Conservation (phyloP, 495 filamentous ascomycete genomes). For the Hypoxylon fuscum region DNA sequence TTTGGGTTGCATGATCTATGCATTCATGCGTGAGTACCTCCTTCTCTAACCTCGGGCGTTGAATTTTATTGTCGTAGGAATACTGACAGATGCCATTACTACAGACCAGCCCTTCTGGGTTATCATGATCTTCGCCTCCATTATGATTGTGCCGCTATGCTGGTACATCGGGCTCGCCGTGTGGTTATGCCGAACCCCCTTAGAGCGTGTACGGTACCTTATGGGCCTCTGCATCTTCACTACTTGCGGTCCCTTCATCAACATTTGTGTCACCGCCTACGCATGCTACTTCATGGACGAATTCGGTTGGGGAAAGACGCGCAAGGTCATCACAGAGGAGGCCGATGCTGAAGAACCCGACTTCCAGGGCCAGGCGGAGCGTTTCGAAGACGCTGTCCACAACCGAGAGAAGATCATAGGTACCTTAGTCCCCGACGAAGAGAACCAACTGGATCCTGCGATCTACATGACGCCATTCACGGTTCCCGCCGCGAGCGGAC, state of each 20-base stretch:
- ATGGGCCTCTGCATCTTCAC: slow-evolving; percentile 32
- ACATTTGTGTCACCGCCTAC: slow-evolving; percentile 42
- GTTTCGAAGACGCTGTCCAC: slow-evolving; percentile 27
- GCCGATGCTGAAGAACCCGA: slow-evolving; percentile 39
- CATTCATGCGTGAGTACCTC: slow-evolving; percentile 32
- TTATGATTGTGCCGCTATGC: slow-evolving; percentile 39
- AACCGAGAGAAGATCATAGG: slow-evolving; percentile 34
- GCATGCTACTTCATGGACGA: slow-evolving; percentile 41
- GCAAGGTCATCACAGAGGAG: slow-evolving; percentile 42
- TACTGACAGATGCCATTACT: neutral
- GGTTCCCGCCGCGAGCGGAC: slow-evolving; percentile 6
- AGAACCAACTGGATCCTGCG: slow-evolving; percentile 31
- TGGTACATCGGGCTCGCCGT: slow-evolving; percentile 33
- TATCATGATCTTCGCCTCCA: slow-evolving; percentile 42
- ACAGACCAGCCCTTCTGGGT: slow-evolving; percentile 36
- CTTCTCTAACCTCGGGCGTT: neutral
- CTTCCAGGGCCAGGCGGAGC: slow-evolving; percentile 9
- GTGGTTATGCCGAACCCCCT: slow-evolving; percentile 35
- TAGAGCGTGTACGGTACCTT: slow-evolving; percentile 38
- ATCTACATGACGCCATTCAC: slow-evolving; percentile 37
- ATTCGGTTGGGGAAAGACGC: slow-evolving; percentile 49
- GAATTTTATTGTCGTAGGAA: neutral
- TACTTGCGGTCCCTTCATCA: slow-evolving; percentile 39
- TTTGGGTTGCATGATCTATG: slow-evolving; percentile 35
- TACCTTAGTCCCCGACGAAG: slow-evolving; percentile 29